phyloP scores from a whole-genome alignment of 1,139 yeast species.

The Hyphopichia buzzinii region DNA sequence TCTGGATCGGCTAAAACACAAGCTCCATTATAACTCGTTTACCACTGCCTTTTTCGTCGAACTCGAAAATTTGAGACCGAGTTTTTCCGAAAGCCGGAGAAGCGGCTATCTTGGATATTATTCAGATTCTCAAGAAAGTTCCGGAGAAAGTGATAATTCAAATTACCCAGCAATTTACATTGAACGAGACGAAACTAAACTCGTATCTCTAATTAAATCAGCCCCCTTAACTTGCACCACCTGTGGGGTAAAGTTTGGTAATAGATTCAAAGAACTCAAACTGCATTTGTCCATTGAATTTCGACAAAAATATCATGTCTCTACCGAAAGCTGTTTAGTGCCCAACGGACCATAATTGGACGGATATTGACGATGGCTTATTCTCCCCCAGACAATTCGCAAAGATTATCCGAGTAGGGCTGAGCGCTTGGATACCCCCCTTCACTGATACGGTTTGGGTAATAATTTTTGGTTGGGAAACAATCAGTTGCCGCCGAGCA shows the following conservation, averaged over 20 bases:
- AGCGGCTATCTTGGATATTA: background rate
- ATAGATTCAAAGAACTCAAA: conserved; percentile 47
- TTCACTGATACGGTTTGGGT: no score
- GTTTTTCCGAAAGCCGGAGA: background rate
- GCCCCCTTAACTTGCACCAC: conserved; percentile 48
- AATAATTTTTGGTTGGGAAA: no score
- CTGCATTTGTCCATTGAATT: conserved; percentile 49
- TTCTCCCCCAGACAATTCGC: no score
- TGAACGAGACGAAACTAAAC: conserved; percentile 6
- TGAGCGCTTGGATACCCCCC: no score
- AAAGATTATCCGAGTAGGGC: no score
- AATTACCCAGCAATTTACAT: conserved; percentile 17
- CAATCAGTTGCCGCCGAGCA: no score
- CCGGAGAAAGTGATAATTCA: conserved; percentile 9
- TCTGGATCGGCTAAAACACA: conserved; percentile 54
- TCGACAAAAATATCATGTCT: conserved; percentile 12
- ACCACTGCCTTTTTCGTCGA: conserved; percentile 61
- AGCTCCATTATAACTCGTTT: conserved; percentile 71
- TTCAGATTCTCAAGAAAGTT: conserved; percentile 7
- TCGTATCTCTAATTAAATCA: conserved; percentile 29
- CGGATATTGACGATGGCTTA: no score
- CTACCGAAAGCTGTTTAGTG: background rate
- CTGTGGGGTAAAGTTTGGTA: conserved; percentile 47
- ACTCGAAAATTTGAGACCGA: conserved; percentile 38
- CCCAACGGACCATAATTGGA: no score